Conservation (phyloP, 2,329 filamentous ascomycete genomes). For the Cercospora citrullina region DNA sequence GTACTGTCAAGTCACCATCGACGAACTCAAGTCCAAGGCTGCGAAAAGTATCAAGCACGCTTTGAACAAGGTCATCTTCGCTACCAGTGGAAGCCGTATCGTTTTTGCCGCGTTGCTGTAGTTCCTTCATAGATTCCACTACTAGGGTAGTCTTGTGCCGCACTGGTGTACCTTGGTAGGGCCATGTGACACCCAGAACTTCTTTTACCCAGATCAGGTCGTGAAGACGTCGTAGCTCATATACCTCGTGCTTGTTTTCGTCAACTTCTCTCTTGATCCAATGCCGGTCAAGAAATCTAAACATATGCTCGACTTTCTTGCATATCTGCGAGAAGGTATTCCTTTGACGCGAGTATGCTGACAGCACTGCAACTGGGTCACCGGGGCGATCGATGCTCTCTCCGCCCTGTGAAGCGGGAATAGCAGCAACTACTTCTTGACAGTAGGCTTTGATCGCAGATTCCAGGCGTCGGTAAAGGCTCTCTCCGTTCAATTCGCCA, state of each 20-base stretch:
- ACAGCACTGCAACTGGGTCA: neutral
- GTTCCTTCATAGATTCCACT: neutral
- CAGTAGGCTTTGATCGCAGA: neutral
- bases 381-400: neutral
- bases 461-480: neutral
- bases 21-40: neutral
- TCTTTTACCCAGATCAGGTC: neutral
- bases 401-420: neutral
- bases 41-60: neutral
- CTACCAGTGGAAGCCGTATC: neutral
- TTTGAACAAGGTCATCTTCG: neutral
- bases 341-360: neutral
- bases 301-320: neutral
- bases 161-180: neutral
- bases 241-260: neutral
- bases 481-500: neutral
- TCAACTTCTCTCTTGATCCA: neutral
- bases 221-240: neutral
- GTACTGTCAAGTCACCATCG: neutral
- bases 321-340: neutral
- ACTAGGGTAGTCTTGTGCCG: neutral
- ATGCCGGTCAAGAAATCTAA: conserved; percentile 1
- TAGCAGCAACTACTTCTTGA: neutral
- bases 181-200: neutral
- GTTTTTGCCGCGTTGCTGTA: neutral